Evolutionary conservation across 2,329 filamentous ascomycete species (phyloP).

Genomic region (Colletotrichum sp.): DNA sequence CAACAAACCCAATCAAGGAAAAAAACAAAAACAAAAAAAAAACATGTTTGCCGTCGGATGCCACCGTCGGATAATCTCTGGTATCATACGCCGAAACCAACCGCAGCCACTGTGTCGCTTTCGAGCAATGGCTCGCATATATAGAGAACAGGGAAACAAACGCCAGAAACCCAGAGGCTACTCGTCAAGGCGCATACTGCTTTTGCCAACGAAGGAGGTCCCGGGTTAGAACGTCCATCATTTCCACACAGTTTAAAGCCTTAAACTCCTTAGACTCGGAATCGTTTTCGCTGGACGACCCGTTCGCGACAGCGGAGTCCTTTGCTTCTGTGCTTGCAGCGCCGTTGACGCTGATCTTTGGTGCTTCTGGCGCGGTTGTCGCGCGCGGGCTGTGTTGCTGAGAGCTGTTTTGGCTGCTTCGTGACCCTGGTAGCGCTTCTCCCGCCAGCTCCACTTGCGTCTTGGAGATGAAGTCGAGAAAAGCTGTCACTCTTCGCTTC

Average conservation of each 20-base stretch:
- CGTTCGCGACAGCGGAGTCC: not conserved
- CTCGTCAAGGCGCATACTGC: constrained; percentile 54
- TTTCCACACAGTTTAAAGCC: constrained; percentile 78
- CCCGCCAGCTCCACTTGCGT: constrained; percentile 87
- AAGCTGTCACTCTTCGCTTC: constrained; percentile 81
- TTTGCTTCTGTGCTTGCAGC: constrained; percentile 22
- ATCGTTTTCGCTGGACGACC: constrained; percentile 25
- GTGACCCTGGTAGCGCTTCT: constrained; percentile 51
- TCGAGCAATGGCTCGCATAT: not conserved
- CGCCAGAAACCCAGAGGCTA: constrained; percentile 36
- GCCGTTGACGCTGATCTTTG: constrained; percentile 16
- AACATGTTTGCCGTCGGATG: not conserved
- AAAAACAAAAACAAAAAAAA: not conserved
- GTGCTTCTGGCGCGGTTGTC: constrained; percentile 24
- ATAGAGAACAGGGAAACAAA: constrained; percentile 44
- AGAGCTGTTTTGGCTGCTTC: constrained; percentile 35
- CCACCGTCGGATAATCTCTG: not conserved
- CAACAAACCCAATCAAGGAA: not conserved
- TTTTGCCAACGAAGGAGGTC: constrained; percentile 87
- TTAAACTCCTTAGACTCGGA: constrained; percentile 65
- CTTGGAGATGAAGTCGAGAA: constrained; percentile 88
- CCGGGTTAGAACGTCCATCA: constrained; percentile 87
- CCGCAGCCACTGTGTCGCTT: not conserved
- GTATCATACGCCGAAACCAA: constrained; percentile 17
- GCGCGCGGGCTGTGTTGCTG: constrained; percentile 25